Percentiles rank a stretch among this genome's conserved stretches.
phyloP scores from a whole-genome alignment of 2,329 filamentous ascomycete species.

The Aspergillus udagawae region DNA sequence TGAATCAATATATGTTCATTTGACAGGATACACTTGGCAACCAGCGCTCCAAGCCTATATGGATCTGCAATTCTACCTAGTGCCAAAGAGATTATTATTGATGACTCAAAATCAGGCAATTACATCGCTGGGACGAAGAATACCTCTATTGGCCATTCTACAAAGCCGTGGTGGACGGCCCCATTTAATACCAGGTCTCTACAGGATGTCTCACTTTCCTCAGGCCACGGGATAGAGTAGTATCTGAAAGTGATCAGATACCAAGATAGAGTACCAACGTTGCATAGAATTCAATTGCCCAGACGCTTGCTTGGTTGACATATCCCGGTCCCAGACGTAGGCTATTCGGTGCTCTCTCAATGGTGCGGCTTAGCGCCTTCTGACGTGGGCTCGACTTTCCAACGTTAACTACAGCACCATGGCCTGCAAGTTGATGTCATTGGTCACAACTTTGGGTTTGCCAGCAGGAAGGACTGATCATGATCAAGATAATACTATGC shows the following conservation, averaged over 20 bases:
- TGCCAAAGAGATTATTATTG: not conserved
- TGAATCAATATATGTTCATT: not conserved
- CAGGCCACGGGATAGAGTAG: not conserved
- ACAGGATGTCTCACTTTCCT: not conserved
- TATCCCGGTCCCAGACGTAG: not conserved
- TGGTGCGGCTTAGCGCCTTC: slow-evolving; percentile 11
- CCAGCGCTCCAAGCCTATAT: too few species aligned
- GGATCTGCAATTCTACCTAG: not conserved
- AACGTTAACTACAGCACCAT: not conserved
- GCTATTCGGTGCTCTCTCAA: not conserved
- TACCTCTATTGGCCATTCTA: not conserved
- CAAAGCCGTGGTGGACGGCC: not conserved
- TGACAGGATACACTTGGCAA: not conserved
- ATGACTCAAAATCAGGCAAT: not conserved
- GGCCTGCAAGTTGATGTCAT: not conserved
- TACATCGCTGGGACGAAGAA: not conserved
- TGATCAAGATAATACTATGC: not conserved
- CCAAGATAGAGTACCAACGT: not conserved
- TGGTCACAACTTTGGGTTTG: not conserved
- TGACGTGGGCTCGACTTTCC: not conserved
- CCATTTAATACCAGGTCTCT: not conserved
- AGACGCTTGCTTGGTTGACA: not conserved
- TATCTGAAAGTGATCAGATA: not conserved
- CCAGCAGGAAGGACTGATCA: not conserved
- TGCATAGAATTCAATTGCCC: not conserved